These are phyloP conservation scores for Globisporangium nodosum DNA, from an alignment of 352 stramenopile species.

Conservation along the genomic window DNA sequence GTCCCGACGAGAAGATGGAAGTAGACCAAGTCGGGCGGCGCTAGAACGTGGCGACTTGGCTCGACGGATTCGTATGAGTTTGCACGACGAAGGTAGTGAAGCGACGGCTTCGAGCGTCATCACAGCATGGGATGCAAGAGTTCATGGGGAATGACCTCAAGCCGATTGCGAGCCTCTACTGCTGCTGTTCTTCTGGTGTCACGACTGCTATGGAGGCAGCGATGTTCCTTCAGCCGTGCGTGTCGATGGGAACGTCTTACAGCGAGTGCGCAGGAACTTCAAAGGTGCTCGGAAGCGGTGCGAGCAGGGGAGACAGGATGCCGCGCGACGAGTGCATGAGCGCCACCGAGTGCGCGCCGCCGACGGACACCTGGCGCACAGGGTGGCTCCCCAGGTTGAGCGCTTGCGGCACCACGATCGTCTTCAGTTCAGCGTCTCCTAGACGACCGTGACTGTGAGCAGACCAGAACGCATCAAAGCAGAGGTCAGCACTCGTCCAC, in stretches of 20 bases:
- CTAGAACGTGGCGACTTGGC: no score
- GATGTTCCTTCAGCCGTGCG: not conserved
- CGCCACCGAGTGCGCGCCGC: constrained; percentile 67
- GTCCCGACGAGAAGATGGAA: not conserved
- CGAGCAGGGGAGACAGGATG: constrained; percentile 58
- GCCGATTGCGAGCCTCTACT: no score
- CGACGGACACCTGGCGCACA: constrained; percentile 64
- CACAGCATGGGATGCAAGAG: no score
- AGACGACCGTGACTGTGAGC: constrained; percentile 42
- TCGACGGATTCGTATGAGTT: no score
- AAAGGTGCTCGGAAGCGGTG: constrained; percentile 24
- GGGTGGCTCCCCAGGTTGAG: constrained; percentile 52
- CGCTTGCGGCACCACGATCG: constrained; percentile 36
- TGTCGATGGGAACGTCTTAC: not conserved
- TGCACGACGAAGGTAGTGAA: no score
- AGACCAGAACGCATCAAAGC: not conserved
- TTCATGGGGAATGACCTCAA: no score
- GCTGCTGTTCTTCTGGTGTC: not conserved
- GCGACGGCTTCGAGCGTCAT: no score
- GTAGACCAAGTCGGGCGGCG: not conserved
- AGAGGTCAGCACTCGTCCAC: not conserved
- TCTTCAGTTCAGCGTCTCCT: constrained; percentile 51
- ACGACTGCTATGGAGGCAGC: not conserved
- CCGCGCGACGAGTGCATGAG: constrained; percentile 58
- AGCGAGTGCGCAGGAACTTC: constrained; percentile 19